Evolutionary conservation across 2,329 filamentous ascomycete species (phyloP), one percentile per base, ranked within the genome.

Genomic region (Onygenales sp.): DNA sequence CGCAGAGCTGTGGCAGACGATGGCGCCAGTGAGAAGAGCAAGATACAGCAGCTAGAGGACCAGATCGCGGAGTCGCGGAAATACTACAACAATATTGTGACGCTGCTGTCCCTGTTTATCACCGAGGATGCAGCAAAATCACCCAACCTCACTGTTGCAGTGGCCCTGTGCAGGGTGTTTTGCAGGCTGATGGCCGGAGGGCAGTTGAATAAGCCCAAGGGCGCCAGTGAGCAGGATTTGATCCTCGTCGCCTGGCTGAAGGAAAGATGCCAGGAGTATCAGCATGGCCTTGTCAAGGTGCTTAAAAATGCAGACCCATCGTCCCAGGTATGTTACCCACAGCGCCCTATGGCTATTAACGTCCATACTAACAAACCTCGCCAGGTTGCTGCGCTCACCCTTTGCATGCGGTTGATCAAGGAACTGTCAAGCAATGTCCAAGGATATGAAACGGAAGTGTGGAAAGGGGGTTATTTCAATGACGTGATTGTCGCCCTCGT

Each of bases 41-140:
- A 82, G 57, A 87, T 95, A 55, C 72, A 92, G 42, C 73, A 82
- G 52, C 79, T 96, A 52, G 91, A 96, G 72, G 77, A 82, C 58
- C 85, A 87, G 54, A 90, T 97, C 52, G 72, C 90, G 57, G 85
- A 93, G 68, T 95, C 90, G 49, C 87, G 84, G 64, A 88, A 90
- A 69, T 82, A 95, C 71, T 95, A 94, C 77, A 95, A 95, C 75
- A 89, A 95, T 65, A 92, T 97, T 63, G 79, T 82, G 6, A 81
- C 79, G 9, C 73, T 97, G 39, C 75, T 95, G 45, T 77, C 78
- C 42, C 78, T 83, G 62, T 70, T 82, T 40, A 67, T 79, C 63
- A 74, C 72, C 37, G 72, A 74, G 32, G 69, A 77, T 2, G 67
- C 74, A 17, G 74, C 79, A 14, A 68, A 74, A 2, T 79, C 85